Evolutionary conservation across 2,329 filamentous ascomycete species (phyloP), one percentile per base, ranked within the genome.

Genomic region (Neonectria sp.): DNA sequence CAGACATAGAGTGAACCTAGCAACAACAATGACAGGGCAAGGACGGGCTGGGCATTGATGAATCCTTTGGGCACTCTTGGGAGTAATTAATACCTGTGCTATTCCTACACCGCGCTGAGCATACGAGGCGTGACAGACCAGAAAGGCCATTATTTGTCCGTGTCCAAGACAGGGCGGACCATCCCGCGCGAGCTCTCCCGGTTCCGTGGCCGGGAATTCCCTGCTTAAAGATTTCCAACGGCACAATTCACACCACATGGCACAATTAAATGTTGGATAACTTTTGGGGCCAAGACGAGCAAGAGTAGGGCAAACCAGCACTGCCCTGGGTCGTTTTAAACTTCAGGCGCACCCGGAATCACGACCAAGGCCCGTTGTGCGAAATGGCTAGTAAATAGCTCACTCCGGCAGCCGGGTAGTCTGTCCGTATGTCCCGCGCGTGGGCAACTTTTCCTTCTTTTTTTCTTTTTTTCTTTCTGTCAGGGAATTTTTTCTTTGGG

Each of bases 131-230:
- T 3, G 5, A 21, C 13, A 7, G 15, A 27, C 27, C 37, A 9
- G 5, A 21, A 25, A 7, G 15, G 37, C 27, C 37, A 43, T 43
- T 37, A 13, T 27, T 31, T 52, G 40, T 31, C 48, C 31, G 29
- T 31, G 37, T 25, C n/a, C 35, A 43, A 55, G 49, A 46, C 49
- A 53, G 37, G 27, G 33, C 49, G 49, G 58, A 29, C 48, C 48
- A 46, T 33, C 52, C 31, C 60, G 52, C 43, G 43, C 60, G 45
- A 55, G 35, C 35, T 15, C 31, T 55, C 53, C 60, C 51, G 31
- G 60, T 49, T 55, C 60, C 60, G 51, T 40, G 21, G 21, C 60
- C 52, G 52, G 60, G 60, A 49, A 25, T 27, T 21, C 60, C 60
- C 29, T 62, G 51, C 31, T 49, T 55, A 8, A 4, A 48, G 21